These are phyloP conservation scores for Multifurca ochricompacta DNA, from an alignment of 768 basidiomycete genomes.

Conservation along the genomic window DNA sequence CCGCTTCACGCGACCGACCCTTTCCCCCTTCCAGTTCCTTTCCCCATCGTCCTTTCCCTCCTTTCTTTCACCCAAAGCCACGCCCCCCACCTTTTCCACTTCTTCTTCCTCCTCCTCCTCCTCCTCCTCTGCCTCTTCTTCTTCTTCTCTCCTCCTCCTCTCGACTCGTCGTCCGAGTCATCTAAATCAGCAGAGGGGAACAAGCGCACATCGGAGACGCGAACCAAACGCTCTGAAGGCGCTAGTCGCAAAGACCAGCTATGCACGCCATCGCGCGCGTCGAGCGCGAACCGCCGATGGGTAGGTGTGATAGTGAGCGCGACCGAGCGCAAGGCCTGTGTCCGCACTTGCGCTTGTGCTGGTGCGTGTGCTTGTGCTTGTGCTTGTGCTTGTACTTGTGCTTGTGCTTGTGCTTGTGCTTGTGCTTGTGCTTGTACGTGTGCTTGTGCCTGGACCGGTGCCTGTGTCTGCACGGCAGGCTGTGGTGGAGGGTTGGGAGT, in stretches of 20 bases:
- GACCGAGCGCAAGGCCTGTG: constrained; percentile 23
- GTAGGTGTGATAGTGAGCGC: constrained; percentile 36
- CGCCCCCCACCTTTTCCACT: no score
- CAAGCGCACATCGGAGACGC: constrained; percentile 47
- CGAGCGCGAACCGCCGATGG: constrained; percentile 50
- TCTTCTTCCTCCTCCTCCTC: background rate
- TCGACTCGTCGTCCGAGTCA: constrained; percentile 50
- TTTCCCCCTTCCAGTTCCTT: constrained; percentile 33
- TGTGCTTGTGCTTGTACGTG: no score
- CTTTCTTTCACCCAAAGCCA: background rate
- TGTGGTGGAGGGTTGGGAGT: no score
- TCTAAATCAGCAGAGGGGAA: constrained; percentile 50
- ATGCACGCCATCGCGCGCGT: constrained; percentile 63
- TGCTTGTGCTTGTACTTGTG: no score
- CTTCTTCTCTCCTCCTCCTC: constrained; percentile 41
- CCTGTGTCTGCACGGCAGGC: no score
- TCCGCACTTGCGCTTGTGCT: constrained; percentile 12
- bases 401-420: no score
- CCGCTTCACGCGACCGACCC: constrained; percentile 20
- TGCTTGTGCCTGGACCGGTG: no score
- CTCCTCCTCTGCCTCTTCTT: constrained; percentile 28
- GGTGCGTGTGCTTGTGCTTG: constrained; percentile 13
- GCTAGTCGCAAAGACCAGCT: constrained; percentile 63
- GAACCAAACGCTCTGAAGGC: constrained; percentile 47
- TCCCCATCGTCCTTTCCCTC: background rate